Conservation (phyloP, 371 early-diverging fungal genomes). For the Rhizopus arrhizus region DNA sequence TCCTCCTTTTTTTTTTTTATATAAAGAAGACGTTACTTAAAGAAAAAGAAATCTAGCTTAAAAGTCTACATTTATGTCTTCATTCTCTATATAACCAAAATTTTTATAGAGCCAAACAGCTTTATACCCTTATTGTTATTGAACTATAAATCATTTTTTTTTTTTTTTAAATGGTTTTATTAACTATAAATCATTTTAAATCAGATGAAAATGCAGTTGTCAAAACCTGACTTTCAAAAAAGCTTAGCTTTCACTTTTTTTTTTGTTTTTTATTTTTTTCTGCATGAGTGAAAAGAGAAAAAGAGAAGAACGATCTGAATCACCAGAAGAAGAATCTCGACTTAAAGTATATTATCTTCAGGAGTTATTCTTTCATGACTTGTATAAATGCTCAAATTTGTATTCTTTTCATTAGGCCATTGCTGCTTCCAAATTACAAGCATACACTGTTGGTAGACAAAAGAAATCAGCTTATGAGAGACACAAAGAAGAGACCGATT, state of each 20-base stretch:
- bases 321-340: conserved; percentile 6
- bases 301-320: conserved; percentile 18
- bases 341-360: background rate
- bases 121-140: no score
- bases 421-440: conserved; percentile 65
- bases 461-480: conserved; percentile 76
- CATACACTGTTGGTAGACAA: conserved; percentile 68
- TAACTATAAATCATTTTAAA: no score
- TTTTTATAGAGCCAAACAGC: no score
- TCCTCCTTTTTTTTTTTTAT: background rate
- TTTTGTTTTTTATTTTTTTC: background rate
- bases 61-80: no score
- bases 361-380: background rate
- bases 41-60: background rate
- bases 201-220: background rate
- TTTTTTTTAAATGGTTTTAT: no score
- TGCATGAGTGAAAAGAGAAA: conserved; percentile 29
- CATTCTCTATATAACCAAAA: no score
- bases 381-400: background rate
- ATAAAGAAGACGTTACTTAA: background rate
- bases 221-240: background rate
- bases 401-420: conserved; percentile 40
- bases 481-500: conserved; percentile 75
- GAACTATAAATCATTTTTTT: no score
- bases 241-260: background rate